These are phyloP conservation scores for Peniophora sp. DNA, from an alignment of 1,284 basidiomycete species.

Conservation along the genomic window DNA sequence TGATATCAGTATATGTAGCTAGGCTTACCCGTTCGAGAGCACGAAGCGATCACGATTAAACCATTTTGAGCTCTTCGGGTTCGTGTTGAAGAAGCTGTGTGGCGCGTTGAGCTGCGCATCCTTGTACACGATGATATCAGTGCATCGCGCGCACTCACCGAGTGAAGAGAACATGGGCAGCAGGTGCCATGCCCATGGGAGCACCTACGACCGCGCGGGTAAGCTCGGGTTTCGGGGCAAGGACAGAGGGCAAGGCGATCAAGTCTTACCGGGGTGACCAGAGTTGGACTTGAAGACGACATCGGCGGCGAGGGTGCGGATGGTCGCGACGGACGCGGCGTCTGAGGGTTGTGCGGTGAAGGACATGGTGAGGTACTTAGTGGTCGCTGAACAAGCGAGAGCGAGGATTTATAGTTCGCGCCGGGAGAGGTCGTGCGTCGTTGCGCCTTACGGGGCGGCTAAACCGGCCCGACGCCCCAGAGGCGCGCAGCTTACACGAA, in stretches of 20 bases:
- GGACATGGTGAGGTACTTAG: slow-evolving; percentile 24
- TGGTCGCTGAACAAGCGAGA: slow-evolving; percentile 8
- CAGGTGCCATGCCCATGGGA: slow-evolving; percentile 90
- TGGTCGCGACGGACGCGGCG: slow-evolving; percentile 55
- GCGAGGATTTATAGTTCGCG: slow-evolving; percentile 9
- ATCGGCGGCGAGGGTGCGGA: slow-evolving; percentile 67
- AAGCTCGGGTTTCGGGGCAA: slow-evolving; percentile 2
- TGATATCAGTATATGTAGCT: background rate
- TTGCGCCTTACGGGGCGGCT: background rate
- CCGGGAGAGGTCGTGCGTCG: background rate
- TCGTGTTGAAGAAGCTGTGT: slow-evolving; percentile 76
- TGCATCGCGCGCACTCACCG: slow-evolving; percentile 33
- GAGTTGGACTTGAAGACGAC: slow-evolving; percentile 81
- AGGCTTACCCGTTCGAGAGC: slow-evolving; percentile 69
- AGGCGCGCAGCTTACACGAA: background rate
- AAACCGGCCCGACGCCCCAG: background rate
- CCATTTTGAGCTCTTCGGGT: slow-evolving; percentile 87
- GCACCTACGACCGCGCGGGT: slow-evolving; percentile 47
- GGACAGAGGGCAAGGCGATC: background rate
- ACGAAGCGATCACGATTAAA: slow-evolving; percentile 88
- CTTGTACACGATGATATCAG: slow-evolving; percentile 6
- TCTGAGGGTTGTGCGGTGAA: slow-evolving; percentile 41
- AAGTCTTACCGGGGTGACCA: slow-evolving; percentile 71
- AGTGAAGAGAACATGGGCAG: slow-evolving; percentile 81
- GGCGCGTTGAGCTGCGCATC: background rate